Base-by-base conservation (phyloP, 768 basidiomycete species). In the Amyloporia xantha region DNA sequence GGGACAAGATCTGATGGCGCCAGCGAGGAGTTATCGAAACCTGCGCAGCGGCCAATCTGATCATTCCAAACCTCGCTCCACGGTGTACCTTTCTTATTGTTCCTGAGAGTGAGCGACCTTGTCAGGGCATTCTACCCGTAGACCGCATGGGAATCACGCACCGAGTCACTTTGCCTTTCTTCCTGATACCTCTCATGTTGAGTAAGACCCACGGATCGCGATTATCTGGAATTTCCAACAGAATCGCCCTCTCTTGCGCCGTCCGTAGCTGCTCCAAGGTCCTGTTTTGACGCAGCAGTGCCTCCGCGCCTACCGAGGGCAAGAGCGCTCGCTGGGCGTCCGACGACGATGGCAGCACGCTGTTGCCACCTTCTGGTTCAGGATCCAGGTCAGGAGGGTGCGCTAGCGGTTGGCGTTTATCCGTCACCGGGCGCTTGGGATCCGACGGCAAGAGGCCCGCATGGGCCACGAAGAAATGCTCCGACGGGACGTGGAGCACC, bases 371-470 rank as follows among this genome's bases (percentile, higher is more conserved):
- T 5, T 48, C 41, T 23, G 48, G 23, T 12, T 53, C 49, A n/a
- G 36, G 35, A 4, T 66, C 62, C 0, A 72, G 58, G 1, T 51
- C 48, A 7, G 85, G 86, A n/a, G 76, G 60, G 45, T 73, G 77
- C 2, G 86, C 78, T 15, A 94, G 74, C 2, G 91, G 91, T 59
- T 94, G 91, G 10, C 66, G 70, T 21, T 67, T 65, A 55, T 81
- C 69, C 20, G 68, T 70, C 15, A 68, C 62, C 24, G 76, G 61
- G 52, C 71, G 76, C 1, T 64, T 67, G 2, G 90, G 84, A 60
- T 95, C 80, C 4, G 73, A 75, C 0, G 91, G 75, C 1, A 97
- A 73, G 17, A 95, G 59, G 5, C 94, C 94, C 1, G 82, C 93
- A 56, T 96, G 92, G 1, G 84, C 88, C 41, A 94, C 72, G 67